Base-by-base conservation (phyloP, 192 early-diverging fungal species). In the Linderina pennispora region DNA sequence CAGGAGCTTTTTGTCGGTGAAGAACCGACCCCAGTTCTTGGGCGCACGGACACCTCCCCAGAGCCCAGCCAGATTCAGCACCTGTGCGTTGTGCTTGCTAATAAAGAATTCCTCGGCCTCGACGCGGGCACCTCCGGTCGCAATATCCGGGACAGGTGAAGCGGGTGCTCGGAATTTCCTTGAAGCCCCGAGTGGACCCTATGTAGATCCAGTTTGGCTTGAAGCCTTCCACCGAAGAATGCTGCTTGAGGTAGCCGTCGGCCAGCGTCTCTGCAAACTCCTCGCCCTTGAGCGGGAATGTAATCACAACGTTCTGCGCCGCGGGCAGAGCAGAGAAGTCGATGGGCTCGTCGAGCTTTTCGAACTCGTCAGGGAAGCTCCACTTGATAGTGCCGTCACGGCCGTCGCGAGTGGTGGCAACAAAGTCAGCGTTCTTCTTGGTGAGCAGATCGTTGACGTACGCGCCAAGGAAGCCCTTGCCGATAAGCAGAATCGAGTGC, bases 31-130 rank as follows among this genome's bases (percentile, higher is more conserved):
- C 69, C 69, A 73, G 8, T 50, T 42, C 9, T 50, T 31, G 0
- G 69, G 69, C 9, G 38, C 42, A 3, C 69, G 57, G 18, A 48
- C 54, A 40, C 69, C 63, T 38, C 69, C 69, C 69, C 69, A 73
- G 32, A 73, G 50, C 2, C 69, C 69, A 13, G 49, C 69, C 31
- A 73, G 38, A 21, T 65, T 73, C 13, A 73, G 53, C 36, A 73
- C 69, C 10, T 48, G 43, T 0, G 53, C 69, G 13, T 23, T 42
- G 26, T 40, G 28, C 19, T 48, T 18, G 9, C 34, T 32, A 9
- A 65, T 54, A 15, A 61, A 31, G 18, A 36, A 49, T 36, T 60
- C 53, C 14, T 73, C 69, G 9, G 69, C 61, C 6, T 61, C 57
- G 16, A 54, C 26, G 1, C 69, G 69, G 16, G 33, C 18, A 13